Evolutionary conservation across 768 basidiomycete species (phyloP), one percentile per base, ranked within the genome.

Genomic region (Suillus ampliporus): DNA sequence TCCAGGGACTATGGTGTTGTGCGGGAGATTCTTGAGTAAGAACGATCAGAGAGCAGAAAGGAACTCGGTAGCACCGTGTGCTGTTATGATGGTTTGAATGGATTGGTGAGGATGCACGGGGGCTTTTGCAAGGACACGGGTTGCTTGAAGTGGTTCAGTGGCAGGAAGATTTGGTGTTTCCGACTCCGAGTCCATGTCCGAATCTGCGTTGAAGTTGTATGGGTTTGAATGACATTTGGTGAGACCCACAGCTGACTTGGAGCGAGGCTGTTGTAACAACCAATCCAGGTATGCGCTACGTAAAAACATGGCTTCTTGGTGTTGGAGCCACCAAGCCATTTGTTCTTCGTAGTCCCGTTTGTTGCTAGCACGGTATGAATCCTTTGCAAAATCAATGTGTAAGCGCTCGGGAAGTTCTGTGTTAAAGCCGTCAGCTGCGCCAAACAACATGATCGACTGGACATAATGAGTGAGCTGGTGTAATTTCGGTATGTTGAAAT

Each of bases 351-450:
- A 71, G 15, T 78, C 71, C 44, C 72, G 70, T 35, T 71, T 15
- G 62, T 76, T 71, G 41, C 65, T 70, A 34, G 70, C 64, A 61
- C 67, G 40, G 64, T 71, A 67, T 35, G 72, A 54, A 3, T 65
- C 37, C 62, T 84, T 83, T 2, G 80, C 77, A 46, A 71, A 75
- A 65, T 82, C 75, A 59, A 82, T 83, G 60, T 83, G 83, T 0
- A 83, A 71, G 0, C 76, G 75, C 65, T 82, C 79, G 0, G 75
- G 64, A 0, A 47, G 23, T 64, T 82, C 79, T 0, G 76, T 78
- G 59, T 76, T 76, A 65, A 69, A 76, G 54, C 75, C 76, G 58
- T 78, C 76, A 1, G 71, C 64, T 6, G 70, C 72, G 15, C 75
- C 76, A 57, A 68, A 68, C 13, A 63, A 40, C 43, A 69, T 59